These are phyloP conservation scores for Nakazawaea populi DNA, from an alignment of 805 yeast species.

Conservation along the genomic window DNA sequence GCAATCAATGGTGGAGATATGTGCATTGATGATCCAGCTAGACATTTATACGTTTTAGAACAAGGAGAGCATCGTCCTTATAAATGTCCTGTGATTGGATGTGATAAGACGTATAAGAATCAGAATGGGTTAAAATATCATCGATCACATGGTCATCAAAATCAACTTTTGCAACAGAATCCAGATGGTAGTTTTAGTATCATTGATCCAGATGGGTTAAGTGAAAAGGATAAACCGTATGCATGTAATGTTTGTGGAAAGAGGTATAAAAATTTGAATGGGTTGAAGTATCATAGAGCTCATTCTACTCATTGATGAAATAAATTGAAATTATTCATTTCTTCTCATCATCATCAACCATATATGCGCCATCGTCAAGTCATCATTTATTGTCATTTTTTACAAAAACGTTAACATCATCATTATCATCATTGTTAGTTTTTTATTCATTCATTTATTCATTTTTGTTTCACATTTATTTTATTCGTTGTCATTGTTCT, in stretches of 20 bases:
- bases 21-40: conserved; percentile 94
- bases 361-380: too few species aligned
- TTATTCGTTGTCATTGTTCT: too few species aligned
- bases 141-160: conserved; percentile 93
- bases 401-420: too few species aligned
- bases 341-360: background rate
- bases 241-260: conserved; percentile 98
- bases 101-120: conserved; percentile 95
- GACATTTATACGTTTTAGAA: conserved; percentile 89
- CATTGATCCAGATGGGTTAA: conserved; percentile 94
- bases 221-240: conserved; percentile 96
- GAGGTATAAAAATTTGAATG: conserved; percentile 92
- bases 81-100: conserved; percentile 96
- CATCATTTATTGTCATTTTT: too few species aligned
- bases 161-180: conserved; percentile 84
- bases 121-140: conserved; percentile 97
- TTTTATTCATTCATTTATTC: too few species aligned
- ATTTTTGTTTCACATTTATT: too few species aligned
- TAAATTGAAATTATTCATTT: background rate
- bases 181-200: conserved; percentile 91
- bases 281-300: conserved; percentile 94
- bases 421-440: too few species aligned
- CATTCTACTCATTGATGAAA: conserved; percentile 81
- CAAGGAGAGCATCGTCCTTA: conserved; percentile 90
- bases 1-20: conserved; percentile 30